Base-by-base conservation (phyloP, 805 yeast species). In the Barnettozyma botsteinii region DNA sequence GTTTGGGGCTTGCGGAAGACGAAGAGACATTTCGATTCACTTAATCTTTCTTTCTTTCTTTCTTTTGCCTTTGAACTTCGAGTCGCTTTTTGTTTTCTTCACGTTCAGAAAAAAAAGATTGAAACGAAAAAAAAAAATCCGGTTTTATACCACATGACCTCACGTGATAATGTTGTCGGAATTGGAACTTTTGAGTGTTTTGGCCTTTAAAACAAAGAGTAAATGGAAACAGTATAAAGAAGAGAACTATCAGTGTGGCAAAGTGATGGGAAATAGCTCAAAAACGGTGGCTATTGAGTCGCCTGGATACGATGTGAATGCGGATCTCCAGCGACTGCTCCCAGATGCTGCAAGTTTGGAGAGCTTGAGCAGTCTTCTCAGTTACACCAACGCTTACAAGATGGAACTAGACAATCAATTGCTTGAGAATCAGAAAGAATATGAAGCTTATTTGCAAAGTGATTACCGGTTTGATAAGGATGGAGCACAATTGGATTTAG, bases 1-100 rank as follows among this genome's bases (percentile, higher is more conserved):
- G 50, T 85, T 85, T 33, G 98, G 98, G 36, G 94, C 95, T 52
- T 78, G 79, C 26, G 98, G 98, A 47, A 93, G 69, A 66, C 85
- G 84, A 41, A 93, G 70, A 38, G 96, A 86, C 97, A 91, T 91
- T 30, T 11, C 29, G 23, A 23, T 22, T 12, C 9, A 17, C 14
- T 31, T 30, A 7, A n/a, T n/a, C 28, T 35, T 17, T 19, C 21
- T 25, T n/a, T 26, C 17, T 17, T n/a, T 25, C 3, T 15, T 34
- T 18, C 1, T 11, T 15, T 24, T n/a, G 21, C 23, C 31, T 28
- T 15, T 24, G 19, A 12, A 18, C 18, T 21, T 21, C 23, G 23
- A 21, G 23, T 21, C 23, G 6, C 9, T 21, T 21, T 12, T 29
- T 31, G 17, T 31, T 18, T 27, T 14, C 14, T 27, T 27, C 30